A percentile compares a stretch with the other conserved stretches of the same genome.
These are phyloP conservation scores for Suillus occidentalis DNA, from an alignment of 768 basidiomycete species.

Conservation along the genomic window DNA sequence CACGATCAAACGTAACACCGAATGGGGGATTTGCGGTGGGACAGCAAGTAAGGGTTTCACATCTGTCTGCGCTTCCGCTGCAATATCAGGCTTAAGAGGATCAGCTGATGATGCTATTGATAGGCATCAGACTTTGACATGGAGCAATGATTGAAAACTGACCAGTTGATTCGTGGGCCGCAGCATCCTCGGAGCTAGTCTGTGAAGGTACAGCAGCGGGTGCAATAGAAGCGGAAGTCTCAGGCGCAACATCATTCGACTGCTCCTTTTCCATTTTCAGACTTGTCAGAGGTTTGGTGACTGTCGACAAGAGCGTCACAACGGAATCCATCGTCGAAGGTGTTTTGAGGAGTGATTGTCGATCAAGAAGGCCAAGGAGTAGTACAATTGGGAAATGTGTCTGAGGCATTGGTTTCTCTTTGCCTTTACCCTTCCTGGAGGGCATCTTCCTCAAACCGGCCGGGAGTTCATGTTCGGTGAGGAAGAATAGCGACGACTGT, in stretches of 20 bases:
- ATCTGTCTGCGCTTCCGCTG: slow-evolving; percentile 24
- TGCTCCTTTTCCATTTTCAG: slow-evolving; percentile 52
- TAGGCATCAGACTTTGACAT: neutral
- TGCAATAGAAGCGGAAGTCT: slow-evolving; percentile 15
- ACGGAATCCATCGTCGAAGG: slow-evolving; percentile 93
- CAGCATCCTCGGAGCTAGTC: slow-evolving; percentile 12
- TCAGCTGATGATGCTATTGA: slow-evolving; percentile 15
- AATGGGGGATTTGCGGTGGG: slow-evolving; percentile 82
- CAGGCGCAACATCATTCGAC: slow-evolving; percentile 20
- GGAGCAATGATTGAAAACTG: neutral
- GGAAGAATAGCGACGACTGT: slow-evolving; percentile 85
- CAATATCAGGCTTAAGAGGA: slow-evolving; percentile 23
- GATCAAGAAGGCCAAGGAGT: slow-evolving; percentile 83
- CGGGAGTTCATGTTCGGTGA: slow-evolving; percentile 91
- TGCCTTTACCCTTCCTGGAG: slow-evolving; percentile 91
- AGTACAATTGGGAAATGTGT: slow-evolving; percentile 91
- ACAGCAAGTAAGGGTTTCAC: slow-evolving; percentile 58
- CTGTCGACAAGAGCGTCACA: slow-evolving; percentile 81
- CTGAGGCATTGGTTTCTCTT: slow-evolving; percentile 80
- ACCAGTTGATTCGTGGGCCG: slow-evolving; percentile 1
- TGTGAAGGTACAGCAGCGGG: slow-evolving; percentile 17
- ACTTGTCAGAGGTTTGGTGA: slow-evolving; percentile 79
- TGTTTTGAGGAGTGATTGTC: slow-evolving; percentile 81
- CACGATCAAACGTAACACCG: slow-evolving; percentile 87
- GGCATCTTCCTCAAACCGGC: slow-evolving; percentile 66